These are phyloP conservation scores for Monascus purpureus DNA, from an alignment of 495 filamentous ascomycete species.

Conservation along the genomic window DNA sequence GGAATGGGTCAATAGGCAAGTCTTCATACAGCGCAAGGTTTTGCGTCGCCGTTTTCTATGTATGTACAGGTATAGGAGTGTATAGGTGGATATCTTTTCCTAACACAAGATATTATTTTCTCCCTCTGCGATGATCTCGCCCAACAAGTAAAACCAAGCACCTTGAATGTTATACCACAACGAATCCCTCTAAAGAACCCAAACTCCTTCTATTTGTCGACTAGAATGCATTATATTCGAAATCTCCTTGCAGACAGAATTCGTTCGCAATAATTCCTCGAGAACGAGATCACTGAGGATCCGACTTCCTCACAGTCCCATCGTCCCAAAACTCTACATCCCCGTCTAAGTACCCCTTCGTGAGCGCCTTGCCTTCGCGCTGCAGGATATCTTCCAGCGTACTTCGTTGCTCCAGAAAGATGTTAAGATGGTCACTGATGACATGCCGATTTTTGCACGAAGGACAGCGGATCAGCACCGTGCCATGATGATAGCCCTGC, in stretches of 20 bases:
- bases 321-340: constrained; percentile 61
- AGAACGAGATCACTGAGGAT: too few species aligned
- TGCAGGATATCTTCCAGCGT: constrained; percentile 24
- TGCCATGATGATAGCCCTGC: constrained; percentile 84
- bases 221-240: too few species aligned
- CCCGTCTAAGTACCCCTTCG: constrained; percentile 28
- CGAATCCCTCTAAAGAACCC: too few species aligned
- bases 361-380: constrained; percentile 18
- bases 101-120: too few species aligned
- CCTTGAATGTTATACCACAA: too few species aligned
- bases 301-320: constrained; percentile 18
- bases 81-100: too few species aligned
- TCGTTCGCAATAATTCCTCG: too few species aligned
- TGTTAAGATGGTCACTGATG: constrained; percentile 72
- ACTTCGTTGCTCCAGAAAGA: constrained; percentile 28
- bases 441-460: constrained; percentile 72
- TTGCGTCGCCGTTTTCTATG: neutral
- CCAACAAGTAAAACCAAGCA: too few species aligned
- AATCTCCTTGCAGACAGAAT: too few species aligned
- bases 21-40: neutral
- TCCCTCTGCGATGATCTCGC: too few species aligned
- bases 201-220: too few species aligned
- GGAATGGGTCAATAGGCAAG: too few species aligned
- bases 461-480: constrained; percentile 77
- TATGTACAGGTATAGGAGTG: neutral